These are phyloP conservation scores for Xerocomus alliaceus DNA, from an alignment of 1,284 basidiomycete species.

Conservation along the genomic window DNA sequence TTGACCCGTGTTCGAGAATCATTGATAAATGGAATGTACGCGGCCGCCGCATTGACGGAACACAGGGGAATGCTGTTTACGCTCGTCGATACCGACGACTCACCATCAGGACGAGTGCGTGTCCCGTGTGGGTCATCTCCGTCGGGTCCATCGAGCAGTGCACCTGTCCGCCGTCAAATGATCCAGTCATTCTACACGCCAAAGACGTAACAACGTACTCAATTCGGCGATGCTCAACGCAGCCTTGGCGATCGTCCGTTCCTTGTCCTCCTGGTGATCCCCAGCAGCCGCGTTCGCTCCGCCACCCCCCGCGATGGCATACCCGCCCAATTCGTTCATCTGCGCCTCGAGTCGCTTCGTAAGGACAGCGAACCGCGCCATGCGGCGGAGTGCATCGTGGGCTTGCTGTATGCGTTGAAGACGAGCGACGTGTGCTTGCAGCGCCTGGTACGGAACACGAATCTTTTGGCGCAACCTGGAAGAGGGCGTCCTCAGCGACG, in stretches of 20 bases:
- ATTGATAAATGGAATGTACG: constrained; percentile 75
- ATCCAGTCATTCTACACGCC: neutral
- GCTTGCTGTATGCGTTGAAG: constrained; percentile 81
- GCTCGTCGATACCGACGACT: constrained; percentile 5
- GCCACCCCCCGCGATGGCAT: constrained; percentile 36
- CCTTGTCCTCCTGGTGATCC: constrained; percentile 77
- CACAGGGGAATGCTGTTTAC: constrained; percentile 59
- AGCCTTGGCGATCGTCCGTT: constrained; percentile 86
- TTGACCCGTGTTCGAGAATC: constrained; percentile 73
- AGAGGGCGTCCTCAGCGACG: neutral
- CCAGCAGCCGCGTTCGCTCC: constrained; percentile 32
- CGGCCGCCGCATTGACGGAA: constrained; percentile 72
- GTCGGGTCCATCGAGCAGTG: constrained; percentile 37
- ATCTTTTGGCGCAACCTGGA: constrained; percentile 85
- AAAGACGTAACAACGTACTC: constrained; percentile 54
- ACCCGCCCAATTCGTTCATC: constrained; percentile 67
- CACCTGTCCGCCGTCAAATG: constrained; percentile 24
- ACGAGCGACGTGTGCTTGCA: constrained; percentile 72
- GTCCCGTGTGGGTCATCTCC: constrained; percentile 14
- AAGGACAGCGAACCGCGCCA: constrained; percentile 82
- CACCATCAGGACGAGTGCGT: constrained; percentile 9
- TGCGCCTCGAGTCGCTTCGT: constrained; percentile 81
- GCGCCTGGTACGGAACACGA: constrained; percentile 76
- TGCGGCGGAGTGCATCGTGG: constrained; percentile 82
- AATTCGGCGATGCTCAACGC: constrained; percentile 90